Conservation (phyloP, 768 basidiomycete genomes). For the Pisolithus orientalis region DNA sequence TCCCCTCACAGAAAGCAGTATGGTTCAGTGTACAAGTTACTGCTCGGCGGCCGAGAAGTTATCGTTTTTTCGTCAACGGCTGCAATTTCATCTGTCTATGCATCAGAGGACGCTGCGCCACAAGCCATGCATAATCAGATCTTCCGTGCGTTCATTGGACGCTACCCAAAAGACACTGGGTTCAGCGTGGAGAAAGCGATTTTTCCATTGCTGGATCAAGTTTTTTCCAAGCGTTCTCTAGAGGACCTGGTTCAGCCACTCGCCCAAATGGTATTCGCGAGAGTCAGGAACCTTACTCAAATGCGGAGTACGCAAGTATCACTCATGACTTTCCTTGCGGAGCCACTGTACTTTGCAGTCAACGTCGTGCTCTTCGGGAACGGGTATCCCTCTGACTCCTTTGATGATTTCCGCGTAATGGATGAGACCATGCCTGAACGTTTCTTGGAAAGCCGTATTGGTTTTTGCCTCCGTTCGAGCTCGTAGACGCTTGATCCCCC, state of each 20-base stretch:
- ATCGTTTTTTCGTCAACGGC: slow-evolving; percentile 13
- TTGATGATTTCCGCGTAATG: slow-evolving; percentile 16
- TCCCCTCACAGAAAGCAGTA: slow-evolving; percentile 5
- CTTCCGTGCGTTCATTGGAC: slow-evolving; percentile 5
- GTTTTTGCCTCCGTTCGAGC: slow-evolving; percentile 11
- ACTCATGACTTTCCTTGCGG: slow-evolving; percentile 8
- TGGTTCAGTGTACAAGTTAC: slow-evolving; percentile 12
- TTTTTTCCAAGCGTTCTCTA: slow-evolving; percentile 10
- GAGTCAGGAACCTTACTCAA: slow-evolving; percentile 5
- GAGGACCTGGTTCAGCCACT: slow-evolving; percentile 8
- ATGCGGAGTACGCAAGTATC: slow-evolving; percentile 5
- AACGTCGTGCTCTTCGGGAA: slow-evolving; percentile 16
- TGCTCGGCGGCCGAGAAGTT: slow-evolving; percentile 13
- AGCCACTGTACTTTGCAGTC: slow-evolving; percentile 13
- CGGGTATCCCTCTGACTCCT: slow-evolving; percentile 14
- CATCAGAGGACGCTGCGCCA: background rate
- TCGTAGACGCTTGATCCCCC: slow-evolving; percentile 4
- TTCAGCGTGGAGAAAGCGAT: slow-evolving; percentile 13
- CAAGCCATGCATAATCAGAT: slow-evolving; percentile 8
- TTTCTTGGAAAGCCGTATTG: slow-evolving; percentile 10
- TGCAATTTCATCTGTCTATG: slow-evolving; percentile 10
- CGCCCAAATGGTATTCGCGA: slow-evolving; percentile 7
- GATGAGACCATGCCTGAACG: slow-evolving; percentile 16
- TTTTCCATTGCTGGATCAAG: slow-evolving; percentile 18
- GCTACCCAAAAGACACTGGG: background rate